Evolutionary conservation across 495 filamentous ascomycete species (phyloP).

Genomic region (Neurospora tetrasperma): DNA sequence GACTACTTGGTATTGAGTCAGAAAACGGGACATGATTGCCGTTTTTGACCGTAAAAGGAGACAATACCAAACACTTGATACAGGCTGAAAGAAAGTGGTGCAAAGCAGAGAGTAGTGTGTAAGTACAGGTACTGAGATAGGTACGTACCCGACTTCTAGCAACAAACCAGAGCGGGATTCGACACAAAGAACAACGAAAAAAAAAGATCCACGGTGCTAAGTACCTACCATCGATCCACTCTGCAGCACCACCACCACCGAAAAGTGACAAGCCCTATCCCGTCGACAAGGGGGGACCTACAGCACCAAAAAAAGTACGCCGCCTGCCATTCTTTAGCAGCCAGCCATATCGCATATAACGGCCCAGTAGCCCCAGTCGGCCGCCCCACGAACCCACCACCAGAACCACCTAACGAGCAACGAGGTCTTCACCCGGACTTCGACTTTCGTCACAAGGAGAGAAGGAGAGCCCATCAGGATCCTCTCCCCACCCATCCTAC

Average conservation of each 20-base stretch:
- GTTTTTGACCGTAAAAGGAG: neutral
- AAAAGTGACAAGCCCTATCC: neutral
- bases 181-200: neutral
- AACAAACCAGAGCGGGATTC: neutral
- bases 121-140: neutral
- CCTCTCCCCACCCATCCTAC: neutral
- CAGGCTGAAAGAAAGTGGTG: neutral
- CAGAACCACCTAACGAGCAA: neutral
- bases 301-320: neutral
- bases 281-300: neutral
- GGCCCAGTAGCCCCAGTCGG: neutral
- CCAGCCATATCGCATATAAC: neutral
- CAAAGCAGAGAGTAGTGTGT: no score
- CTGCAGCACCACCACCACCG: neutral
- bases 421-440: neutral
- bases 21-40: neutral
- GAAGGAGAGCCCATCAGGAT: neutral
- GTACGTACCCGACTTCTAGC: neutral
- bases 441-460: neutral
- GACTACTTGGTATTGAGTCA: neutral
- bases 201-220: neutral
- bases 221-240: neutral
- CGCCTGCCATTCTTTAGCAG: neutral
- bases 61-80: neutral
- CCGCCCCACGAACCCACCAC: neutral